Evolutionary conservation across 164 flowering plant species (phyloP), one percentile per base, ranked within the genome.

Genomic region (Nymphaea thermarum): DNA sequence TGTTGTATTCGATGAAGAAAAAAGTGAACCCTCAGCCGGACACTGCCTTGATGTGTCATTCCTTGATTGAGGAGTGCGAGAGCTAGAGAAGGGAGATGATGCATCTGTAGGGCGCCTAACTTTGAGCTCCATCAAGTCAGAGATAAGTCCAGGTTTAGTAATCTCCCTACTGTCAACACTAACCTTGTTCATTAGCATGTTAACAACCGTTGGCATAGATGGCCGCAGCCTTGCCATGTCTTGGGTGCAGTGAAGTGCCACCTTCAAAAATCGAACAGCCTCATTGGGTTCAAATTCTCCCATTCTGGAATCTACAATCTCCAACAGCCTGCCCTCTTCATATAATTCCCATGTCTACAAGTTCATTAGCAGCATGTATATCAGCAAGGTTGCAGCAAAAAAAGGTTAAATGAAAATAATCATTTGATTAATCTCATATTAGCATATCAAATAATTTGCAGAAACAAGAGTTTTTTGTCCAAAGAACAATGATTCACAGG

Each of bases 181-280:
- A 11, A 75, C 70, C 71, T 73, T 75, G 1, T 91, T 92, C 0
- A 71, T 77, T 11, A 93, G 80, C 93, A 91, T 83, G 77, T 77
- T 88, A 62, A 89, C 85, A 36, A 89, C 88, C 11, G 84, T 77
- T 14, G 96, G 82, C 96, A 93, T 93, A 65, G 88, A 73, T 25
- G 94, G 98, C 55, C 96, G 83, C 51, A 81, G 91, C 79, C 82
- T 93, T 10, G 94, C 88, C 41, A 73, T 10, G 69, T 89, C 97
- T 72, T 91, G 97, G 42, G 97, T 90, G 82, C 96, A 93, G 55
- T 88, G 82, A 42, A 93, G 86, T 55, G 84, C 96, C 43, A 93
- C 76, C 70, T 84, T 88, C 43, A 93, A 72, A 77, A 81, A 86
- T 65, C 72, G 76, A 72, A 87, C 88, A 65, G 96, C 98, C 70